phyloP scores from a whole-genome alignment of 352 stramenopile genomes.

The Stramenopiles sp. region DNA sequence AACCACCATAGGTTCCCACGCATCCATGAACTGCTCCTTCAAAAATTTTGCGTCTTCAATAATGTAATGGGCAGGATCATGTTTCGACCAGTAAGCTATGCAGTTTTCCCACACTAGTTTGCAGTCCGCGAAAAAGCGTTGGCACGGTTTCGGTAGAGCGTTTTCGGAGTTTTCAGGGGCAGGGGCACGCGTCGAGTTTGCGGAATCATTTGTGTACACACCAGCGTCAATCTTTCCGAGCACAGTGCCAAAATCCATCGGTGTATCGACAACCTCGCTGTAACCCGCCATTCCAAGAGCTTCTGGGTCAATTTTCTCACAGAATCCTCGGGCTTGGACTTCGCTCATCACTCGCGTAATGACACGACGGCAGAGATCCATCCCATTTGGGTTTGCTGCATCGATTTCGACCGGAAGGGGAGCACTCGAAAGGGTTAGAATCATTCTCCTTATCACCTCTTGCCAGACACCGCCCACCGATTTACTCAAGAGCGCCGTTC shows the following conservation, averaged over 20 bases:
- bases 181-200: not conserved
- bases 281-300: not conserved
- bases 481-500: slow-evolving; percentile 1
- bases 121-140: not conserved
- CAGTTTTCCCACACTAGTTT: not conserved
- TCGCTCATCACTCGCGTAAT: not conserved
- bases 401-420: not conserved
- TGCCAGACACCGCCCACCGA: not conserved
- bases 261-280: not conserved
- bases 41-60: not conserved
- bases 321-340: not conserved
- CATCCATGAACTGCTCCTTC: not conserved
- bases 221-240: not conserved
- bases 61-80: not conserved
- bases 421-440: not conserved
- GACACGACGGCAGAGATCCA: not conserved
- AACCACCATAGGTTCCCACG: not conserved
- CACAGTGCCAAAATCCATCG: not conserved
- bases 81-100: not conserved
- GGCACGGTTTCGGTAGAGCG: not conserved
- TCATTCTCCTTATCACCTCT: not conserved
- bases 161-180: not conserved
- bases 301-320: not conserved
- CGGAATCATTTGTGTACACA: not conserved
- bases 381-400: not conserved